Conservation (phyloP, 768 basidiomycete genomes). For the Trichaptum fuscoviolaceum region DNA sequence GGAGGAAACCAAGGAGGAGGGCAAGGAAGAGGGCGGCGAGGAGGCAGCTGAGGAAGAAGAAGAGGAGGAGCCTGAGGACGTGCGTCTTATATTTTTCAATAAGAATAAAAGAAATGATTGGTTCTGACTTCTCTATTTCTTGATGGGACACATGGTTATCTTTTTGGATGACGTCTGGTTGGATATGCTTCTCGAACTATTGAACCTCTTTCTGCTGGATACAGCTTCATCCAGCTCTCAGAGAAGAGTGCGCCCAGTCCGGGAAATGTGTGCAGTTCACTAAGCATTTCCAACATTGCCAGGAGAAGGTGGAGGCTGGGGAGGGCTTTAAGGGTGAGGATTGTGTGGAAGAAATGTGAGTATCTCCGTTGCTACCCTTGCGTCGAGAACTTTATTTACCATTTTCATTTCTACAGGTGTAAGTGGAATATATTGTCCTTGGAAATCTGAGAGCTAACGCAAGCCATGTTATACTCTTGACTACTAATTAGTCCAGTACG, state of each 20-base stretch:
- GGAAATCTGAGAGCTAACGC: conserved; percentile 8
- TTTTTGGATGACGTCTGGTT: neutral
- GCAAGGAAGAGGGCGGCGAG: conserved; percentile 31
- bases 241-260: conserved; percentile 69
- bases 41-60: conserved; percentile 26
- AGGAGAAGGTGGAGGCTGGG: conserved; percentile 79
- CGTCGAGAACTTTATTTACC: conserved; percentile 3
- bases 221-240: conserved; percentile 64
- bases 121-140: neutral
- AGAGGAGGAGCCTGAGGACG: conserved; percentile 74
- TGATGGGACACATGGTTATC: neutral
- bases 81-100: conserved; percentile 33
- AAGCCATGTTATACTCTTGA: conserved; percentile 3
- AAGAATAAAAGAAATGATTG: neutral
- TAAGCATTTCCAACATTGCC: conserved; percentile 87
- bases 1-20: conserved; percentile 10
- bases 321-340: conserved; percentile 88
- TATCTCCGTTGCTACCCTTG: conserved; percentile 16
- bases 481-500: conserved; percentile 60
- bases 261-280: conserved; percentile 61
- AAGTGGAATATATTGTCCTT: conserved; percentile 10
- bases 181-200: conserved; percentile 1
- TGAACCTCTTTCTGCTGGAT: conserved; percentile 1
- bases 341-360: conserved; percentile 87
- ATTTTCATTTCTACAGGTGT: conserved; percentile 19